Base-by-base conservation (phyloP, 208 protist genomes). In the Crithidia expoeki region DNA sequence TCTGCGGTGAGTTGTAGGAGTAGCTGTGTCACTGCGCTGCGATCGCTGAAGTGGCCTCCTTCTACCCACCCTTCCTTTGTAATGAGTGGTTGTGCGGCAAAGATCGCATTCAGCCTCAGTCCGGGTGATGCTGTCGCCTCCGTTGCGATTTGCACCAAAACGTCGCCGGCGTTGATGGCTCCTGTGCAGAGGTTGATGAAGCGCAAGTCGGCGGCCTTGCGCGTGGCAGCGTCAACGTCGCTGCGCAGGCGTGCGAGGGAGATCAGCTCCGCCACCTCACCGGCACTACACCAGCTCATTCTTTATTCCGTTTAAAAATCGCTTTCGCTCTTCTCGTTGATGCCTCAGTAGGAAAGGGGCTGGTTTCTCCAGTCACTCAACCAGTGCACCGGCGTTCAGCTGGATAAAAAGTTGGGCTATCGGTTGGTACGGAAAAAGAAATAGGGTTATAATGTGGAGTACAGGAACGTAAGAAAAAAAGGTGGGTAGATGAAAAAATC, bases 141-240 rank as follows among this genome's bases (percentile, higher is more conserved):
- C n/a, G 74, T 52, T 2, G 72, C 65, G 14, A 92, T 58, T 6
- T 79, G 49, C 14, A 82, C 47, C 30, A 93, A 65, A 0, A 75
- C 66, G 68, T 93, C 81, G 10, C 87, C 87, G 17, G 83, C 75
- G 59, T 93, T 93, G 19, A 86, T 66, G 12, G 81, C 68, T 17
- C 50, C 52, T 1, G 52, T 46, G 38, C 83, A 83, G 30, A 86
- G 12, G 17, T 78, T 64, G 4, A 86, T 65, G 38, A 93, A 68
- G 2, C 56, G 50, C 52, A 83, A 23, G 19, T 84, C 79, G 7
- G 80, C 79, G 10, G 57, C 57, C 47, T 81, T 85, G 14, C 76
- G 76, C 11, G 73, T 67, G 11, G 50, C 42, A 27, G 78, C 62
- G 30, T 67, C 49, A 27, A 85, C 74, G 19, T 73, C 71, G 49